Base-by-base conservation (phyloP, 768 basidiomycete species). In the Suillus fuscotomentosus region DNA sequence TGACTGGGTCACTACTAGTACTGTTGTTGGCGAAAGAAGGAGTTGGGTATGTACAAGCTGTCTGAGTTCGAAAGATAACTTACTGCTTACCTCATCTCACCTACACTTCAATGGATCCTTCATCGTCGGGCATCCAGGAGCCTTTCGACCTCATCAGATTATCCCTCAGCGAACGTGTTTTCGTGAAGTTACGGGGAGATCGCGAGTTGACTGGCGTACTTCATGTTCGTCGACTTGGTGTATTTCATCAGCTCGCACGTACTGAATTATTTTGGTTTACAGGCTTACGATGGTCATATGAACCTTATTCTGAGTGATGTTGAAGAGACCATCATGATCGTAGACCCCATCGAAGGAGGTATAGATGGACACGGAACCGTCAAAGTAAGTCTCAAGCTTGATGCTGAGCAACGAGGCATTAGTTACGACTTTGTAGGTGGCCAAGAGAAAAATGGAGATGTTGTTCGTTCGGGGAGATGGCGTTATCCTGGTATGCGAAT, bases 211-310 rank as follows among this genome's bases (percentile, higher is more conserved):
- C 90, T 4, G 97, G 97, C 11, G 87, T 97, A 68, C 81, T 99
- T 54, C 97, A 99, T 80, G 97, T 97, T 72, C 56, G 92, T 75
- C 56, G 64, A 36, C 55, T 50, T 47, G 24, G n/a, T n/a, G 55
- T 65, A 7, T 38, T 54, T 48, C 42, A 48, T 51, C 24, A 31
- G 43, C 60, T 39, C 63, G 55, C 61, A 57, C 43, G 22, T 60
- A 62, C 67, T 64, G 62, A 45, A 62, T 60, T 9, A 66, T 64
- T 31, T 67, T 36, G 63, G 60, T 60, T 66, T 69, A 14, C 71
- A 99, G 97, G 97, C 97, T 24, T 99, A 99, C 72, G 97, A 99
- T 80, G 97, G 96, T n/a, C 97, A 99, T 77, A 99, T 99, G 97
- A 99, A 99, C 77, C 83, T 99, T 70, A 97, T 99, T 67, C 83